Percentiles rank a stretch among this genome's conserved stretches.
Evolutionary conservation across 768 basidiomycete species (phyloP).

Genomic region (Kwoniella shandongensis): DNA sequence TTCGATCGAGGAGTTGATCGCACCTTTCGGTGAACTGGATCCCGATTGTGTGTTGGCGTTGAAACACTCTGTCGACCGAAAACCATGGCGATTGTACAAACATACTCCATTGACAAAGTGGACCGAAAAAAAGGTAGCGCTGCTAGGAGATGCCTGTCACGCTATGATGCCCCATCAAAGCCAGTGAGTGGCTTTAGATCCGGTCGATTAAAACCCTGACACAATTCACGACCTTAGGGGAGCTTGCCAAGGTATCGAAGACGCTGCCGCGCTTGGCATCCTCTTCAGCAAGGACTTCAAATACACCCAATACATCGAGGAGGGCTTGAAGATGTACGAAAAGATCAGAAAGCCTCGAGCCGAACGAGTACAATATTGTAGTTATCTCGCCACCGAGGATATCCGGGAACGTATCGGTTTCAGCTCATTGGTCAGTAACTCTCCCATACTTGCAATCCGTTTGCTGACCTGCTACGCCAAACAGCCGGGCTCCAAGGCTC

Average conservation of each 20-base stretch:
- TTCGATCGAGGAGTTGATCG: slow-evolving; percentile 20
- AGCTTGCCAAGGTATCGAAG: slow-evolving; percentile 24
- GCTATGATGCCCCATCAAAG: slow-evolving; percentile 29
- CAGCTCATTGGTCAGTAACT: slow-evolving; percentile 21
- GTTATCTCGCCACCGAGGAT: slow-evolving; percentile 31
- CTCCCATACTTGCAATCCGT: too few species aligned
- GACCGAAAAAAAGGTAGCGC: slow-evolving; percentile 21
- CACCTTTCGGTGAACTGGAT: slow-evolving; percentile 30
- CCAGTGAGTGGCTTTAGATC: slow-evolving; percentile 6
- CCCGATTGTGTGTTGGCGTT: slow-evolving; percentile 27
- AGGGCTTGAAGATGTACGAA: slow-evolving; percentile 35
- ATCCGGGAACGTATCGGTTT: slow-evolving; percentile 43
- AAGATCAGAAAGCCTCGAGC: slow-evolving; percentile 34
- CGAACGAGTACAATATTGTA: slow-evolving; percentile 29
- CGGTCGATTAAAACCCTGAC: neutral
- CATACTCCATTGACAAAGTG: slow-evolving; percentile 32
- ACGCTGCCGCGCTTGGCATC: slow-evolving; percentile 20
- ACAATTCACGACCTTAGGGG: slow-evolving; percentile 6
- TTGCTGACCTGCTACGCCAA: too few species aligned
- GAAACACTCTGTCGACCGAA: slow-evolving; percentile 39
- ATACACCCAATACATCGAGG: slow-evolving; percentile 28
- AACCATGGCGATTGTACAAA: slow-evolving; percentile 40
- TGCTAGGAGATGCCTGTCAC: slow-evolving; percentile 21
- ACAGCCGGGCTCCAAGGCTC: slow-evolving; percentile 16
- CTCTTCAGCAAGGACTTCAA: slow-evolving; percentile 20